Percentiles rank a stretch among this genome's conserved stretches.
Conservation (phyloP, 1,139 yeast genomes). For the Yamadazyma sp. region DNA sequence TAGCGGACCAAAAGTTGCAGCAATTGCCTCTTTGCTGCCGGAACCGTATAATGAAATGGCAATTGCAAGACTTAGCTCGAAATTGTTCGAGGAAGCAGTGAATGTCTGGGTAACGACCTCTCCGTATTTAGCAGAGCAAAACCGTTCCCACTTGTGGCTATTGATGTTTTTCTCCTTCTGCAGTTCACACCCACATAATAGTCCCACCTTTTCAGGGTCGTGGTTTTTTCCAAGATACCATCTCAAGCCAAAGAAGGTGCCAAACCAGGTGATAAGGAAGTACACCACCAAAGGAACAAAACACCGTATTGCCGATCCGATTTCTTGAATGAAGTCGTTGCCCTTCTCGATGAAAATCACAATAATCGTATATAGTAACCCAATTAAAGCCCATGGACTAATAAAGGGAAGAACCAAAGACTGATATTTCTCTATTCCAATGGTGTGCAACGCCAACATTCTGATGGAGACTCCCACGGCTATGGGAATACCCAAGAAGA, state of each 20-base stretch:
- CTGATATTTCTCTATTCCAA: conserved; percentile 31
- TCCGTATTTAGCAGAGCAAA: conserved; percentile 41
- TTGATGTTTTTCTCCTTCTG: conserved; percentile 14
- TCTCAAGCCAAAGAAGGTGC: conserved; percentile 41
- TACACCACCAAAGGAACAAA: conserved; percentile 51
- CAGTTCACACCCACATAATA: conserved; percentile 42
- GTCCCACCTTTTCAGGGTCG: conserved; percentile 7
- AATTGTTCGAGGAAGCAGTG: conserved; percentile 59
- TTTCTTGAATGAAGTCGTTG: conserved; percentile 46
- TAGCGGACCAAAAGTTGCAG: conserved; percentile 62
- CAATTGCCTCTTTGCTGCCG: conserved; percentile 54
- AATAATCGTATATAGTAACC: conserved; percentile 52
- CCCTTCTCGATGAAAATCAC: conserved; percentile 57
- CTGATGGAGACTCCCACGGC: conserved; percentile 47
- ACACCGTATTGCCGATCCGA: conserved; percentile 52
- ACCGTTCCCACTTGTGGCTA: conserved; percentile 16
- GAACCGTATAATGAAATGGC: conserved; percentile 55
- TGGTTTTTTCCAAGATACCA: conserved; percentile 15
- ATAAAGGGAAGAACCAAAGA: conserved; percentile 36
- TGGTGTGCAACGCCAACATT: conserved; percentile 19
- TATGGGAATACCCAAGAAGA: conserved; percentile 57
- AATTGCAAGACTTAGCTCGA: conserved; percentile 54
- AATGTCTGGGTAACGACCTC: conserved; percentile 52
- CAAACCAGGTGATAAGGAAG: conserved; percentile 50
- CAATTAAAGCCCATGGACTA: conserved; percentile 53